A percentile compares a stretch with the other conserved stretches of the same genome.
Evolutionary conservation across 164 flowering plant genomes (phyloP).

Genomic region (Umbellularia californica): DNA sequence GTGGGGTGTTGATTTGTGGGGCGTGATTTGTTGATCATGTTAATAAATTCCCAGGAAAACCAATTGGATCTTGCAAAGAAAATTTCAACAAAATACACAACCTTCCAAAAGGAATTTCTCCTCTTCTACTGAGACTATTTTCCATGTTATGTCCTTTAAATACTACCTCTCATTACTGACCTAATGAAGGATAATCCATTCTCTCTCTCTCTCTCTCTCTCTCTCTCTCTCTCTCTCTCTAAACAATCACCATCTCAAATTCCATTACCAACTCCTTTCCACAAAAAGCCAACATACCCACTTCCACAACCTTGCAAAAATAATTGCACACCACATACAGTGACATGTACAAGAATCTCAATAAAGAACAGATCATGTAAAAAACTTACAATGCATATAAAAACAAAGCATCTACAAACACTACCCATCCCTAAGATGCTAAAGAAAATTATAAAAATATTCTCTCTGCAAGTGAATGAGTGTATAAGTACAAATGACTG

Average conservation of each 20-base stretch:
- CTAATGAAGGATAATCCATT: not conserved
- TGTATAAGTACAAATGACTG: not conserved
- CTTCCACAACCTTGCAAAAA: not conserved
- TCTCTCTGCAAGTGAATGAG: conserved; percentile 6
- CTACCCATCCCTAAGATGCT: not conserved
- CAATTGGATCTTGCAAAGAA: conserved; percentile 2
- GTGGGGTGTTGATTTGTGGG: no score
- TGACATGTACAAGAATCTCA: not conserved
- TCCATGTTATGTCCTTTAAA: not conserved
- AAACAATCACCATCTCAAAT: not conserved
- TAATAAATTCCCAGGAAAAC: no score
- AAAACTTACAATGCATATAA: not conserved
- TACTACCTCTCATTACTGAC: no score
- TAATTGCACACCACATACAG: not conserved
- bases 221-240: not conserved
- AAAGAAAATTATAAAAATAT: not conserved
- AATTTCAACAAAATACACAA: not conserved
- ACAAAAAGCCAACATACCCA: not conserved
- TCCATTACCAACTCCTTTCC: not conserved
- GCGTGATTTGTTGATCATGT: no score
- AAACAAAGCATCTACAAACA: not conserved
- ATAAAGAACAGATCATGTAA: not conserved
- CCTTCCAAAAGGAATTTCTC: not conserved
- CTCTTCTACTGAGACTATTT: not conserved
- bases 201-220: not conserved